Base-by-base conservation (phyloP, 345 rosid species). In the Atalantia buxifolia region DNA sequence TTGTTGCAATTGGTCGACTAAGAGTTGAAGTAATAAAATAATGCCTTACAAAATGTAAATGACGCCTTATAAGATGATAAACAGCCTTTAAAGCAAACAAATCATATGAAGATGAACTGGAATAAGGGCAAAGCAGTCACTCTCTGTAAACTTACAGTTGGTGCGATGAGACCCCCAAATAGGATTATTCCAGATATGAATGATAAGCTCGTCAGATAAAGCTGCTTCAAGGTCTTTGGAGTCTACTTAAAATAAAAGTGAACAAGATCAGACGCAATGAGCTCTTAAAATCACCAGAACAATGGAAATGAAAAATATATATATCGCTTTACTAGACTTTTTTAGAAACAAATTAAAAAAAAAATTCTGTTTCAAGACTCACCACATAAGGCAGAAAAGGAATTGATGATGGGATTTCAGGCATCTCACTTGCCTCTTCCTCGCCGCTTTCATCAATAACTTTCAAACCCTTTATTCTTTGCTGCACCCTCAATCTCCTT, bases 91-190 rank as follows among this genome's bases (percentile, higher is more conserved):
- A 61, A 74, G 7, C 18, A 74, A 16, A 33, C 35, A 33, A 33
- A 28, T 25, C 42, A 57, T 27, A 35, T 3, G 21, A n/a, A 59
- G 16, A 36, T 4, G 3, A 36, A 72, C 2, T 60, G 12, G 59
- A 61, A 40, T 28, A 16, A 42, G 42, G 10, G 22, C 59, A 21
- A 19, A 45, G 25, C 30, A 45, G 10, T 63, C 45, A 77, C 14
- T 24, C 22, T 70, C 59, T 9, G 16, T 6, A 13, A 64, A 75
- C 97, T 84, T 85, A 95, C 99, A 1, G 87, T 89, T 61, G 99
- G 99, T 79, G 99, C 99, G 81, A 95, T 84, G 18, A 95, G 91
- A 64, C 97, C 99, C 45, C 99, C 99, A 78, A 95, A 95, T 75
- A 95, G 24, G 5, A 93, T 93, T 33, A 92, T 89, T 71, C 93